These are phyloP conservation scores for Eucommia ulmoides DNA, from an alignment of 257 asterid species.

Conservation along the genomic window DNA sequence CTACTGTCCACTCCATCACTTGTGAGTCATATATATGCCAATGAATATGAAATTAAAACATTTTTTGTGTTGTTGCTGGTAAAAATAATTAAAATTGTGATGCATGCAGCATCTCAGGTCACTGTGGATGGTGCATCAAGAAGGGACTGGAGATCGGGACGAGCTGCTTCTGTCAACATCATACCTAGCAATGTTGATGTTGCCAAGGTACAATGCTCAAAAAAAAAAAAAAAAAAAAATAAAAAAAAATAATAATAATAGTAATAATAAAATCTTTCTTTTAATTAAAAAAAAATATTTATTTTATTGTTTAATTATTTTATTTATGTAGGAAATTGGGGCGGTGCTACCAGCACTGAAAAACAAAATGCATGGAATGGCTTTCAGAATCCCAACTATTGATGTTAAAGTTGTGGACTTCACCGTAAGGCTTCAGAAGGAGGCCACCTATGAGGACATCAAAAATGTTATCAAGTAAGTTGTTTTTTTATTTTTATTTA, in stretches of 20 bases:
- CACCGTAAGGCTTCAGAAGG: conserved; percentile 83
- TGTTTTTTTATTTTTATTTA: too few relatives aligned
- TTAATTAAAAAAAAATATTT: too few relatives aligned
- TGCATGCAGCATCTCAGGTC: conserved; percentile 91
- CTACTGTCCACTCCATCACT: conserved; percentile 97
- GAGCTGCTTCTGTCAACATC: conserved; percentile 95
- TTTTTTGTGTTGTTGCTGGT: conserved; percentile 1
- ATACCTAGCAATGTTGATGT: conserved; percentile 99
- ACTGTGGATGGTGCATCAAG: conserved; percentile 97
- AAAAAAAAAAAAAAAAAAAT: too few relatives aligned
- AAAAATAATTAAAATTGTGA: too few relatives aligned
- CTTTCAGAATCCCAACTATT: conserved; percentile 97
- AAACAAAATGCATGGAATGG: conserved; percentile 98
- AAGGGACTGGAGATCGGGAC: conserved; percentile 99
- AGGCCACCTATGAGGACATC: conserved; percentile 91
- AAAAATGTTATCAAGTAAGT: conserved; percentile 84
- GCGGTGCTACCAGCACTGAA: conserved; percentile 97
- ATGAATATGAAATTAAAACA: background rate
- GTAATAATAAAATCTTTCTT: background rate
- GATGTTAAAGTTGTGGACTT: conserved; percentile 96
- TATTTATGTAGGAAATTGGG: conserved; percentile 71
- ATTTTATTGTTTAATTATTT: background rate
- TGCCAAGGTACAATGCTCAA: conserved; percentile 90
- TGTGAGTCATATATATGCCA: background rate
- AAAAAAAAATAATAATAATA: too few relatives aligned